Percentiles rank a stretch among this genome's conserved stretches.
Conservation (phyloP, 495 filamentous ascomycete genomes). For the Penicillium egyptiacum region DNA sequence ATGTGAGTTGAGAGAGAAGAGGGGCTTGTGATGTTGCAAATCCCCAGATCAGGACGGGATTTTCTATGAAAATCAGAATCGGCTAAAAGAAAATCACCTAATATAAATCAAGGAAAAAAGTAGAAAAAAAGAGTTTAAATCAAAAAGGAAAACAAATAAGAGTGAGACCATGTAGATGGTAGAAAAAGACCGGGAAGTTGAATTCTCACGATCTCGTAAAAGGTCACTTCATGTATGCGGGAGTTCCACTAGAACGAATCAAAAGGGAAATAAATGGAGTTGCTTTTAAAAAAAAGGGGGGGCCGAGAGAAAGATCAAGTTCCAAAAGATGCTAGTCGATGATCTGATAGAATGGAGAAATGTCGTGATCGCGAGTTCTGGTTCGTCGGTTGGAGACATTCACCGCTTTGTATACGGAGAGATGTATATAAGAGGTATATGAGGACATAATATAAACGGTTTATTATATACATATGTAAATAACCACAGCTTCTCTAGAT, state of each 20-base stretch:
- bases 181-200: conserved; percentile 6
- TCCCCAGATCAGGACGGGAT: conserved; percentile 29
- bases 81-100: conserved; percentile 8
- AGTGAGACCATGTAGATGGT: not conserved
- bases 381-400: conserved; percentile 29
- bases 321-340: conserved; percentile 37
- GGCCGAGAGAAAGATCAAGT: not conserved
- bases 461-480: too few relatives aligned
- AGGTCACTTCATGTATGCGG: conserved; percentile 7
- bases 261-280: conserved; percentile 9
- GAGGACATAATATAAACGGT: not conserved
- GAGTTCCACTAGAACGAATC: conserved; percentile 12
- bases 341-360: conserved; percentile 54
- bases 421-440: not conserved
- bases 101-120: conserved; percentile 1
- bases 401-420: conserved; percentile 23
- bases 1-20: conserved; percentile 2
- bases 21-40: conserved; percentile 3
- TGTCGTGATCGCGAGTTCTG: conserved; percentile 48
- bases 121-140: too few relatives aligned
- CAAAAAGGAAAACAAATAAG: conserved; percentile 8
- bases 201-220: conserved; percentile 7
- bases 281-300: conserved; percentile 10
- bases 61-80: conserved; percentile 12
- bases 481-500: not conserved